Evolutionary conservation across 768 basidiomycete species (phyloP), one percentile per base, ranked within the genome.

Genomic region (Leccinum rimulosum): DNA sequence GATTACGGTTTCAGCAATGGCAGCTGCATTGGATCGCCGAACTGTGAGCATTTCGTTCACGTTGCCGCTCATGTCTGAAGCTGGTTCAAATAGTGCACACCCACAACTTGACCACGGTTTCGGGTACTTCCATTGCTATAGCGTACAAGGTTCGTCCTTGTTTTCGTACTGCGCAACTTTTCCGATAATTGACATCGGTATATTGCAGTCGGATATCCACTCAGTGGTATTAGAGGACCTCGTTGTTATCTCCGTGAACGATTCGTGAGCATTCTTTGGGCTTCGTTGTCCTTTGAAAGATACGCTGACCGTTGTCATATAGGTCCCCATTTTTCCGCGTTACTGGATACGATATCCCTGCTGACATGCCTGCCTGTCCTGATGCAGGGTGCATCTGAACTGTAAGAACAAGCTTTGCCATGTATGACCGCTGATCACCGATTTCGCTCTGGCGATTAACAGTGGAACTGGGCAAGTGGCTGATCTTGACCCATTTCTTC

Each of bases 91-190:
- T 15, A 67, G 66, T 67, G 1, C 66, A 67, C 52, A 17, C 64
- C n/a, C 5, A 36, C 36, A 66, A 68, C 30, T 0, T 55, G 22
- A 12, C 57, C n/a, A 33, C 11, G 52, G 52, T 61, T 33, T 50
- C 58, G 1, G 66, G 66, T 17, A 60, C 58, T 17, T 35, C 54
- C 3, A 12, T 57, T 3, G 60, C 30, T 5, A 62, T 67, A 40
- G 3, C 66, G 0, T 66, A 68, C 30, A 14, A 53, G 14, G 66
- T 67, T 33, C n/a, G 63, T 62, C 25, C 15, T 30, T 15, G 5
- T 52, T 40, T 38, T n/a, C 10, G 22, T 14, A 4, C 2, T 2
- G 7, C 5, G 9, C 3, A 17, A 2, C 38, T 4, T 28, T 28
- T 49, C 3, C 10, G 3, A n/a, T 35, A 14, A 58, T 22, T 6